Percentiles rank a stretch among this genome's conserved stretches.
Evolutionary conservation across 78 protist species (phyloP).

Genomic region (Speleostelium caveatum): DNA sequence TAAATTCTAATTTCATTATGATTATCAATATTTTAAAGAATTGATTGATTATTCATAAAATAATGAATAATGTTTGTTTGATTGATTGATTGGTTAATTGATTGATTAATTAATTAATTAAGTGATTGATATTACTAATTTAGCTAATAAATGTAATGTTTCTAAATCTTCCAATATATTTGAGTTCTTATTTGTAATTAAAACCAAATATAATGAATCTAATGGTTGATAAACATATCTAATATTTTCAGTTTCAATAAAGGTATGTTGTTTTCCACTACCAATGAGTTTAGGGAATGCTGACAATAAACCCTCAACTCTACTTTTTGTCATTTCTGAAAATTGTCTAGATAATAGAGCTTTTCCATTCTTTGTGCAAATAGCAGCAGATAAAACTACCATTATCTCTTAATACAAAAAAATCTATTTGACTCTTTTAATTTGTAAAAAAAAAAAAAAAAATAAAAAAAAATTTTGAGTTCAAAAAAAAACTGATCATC

Average conservation of each 20-base stretch:
- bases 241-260: constrained; percentile 93
- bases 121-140: too few relatives aligned
- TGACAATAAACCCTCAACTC: constrained; percentile 96
- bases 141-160: constrained; percentile 91
- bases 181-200: constrained; percentile 93
- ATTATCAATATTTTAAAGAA: not conserved
- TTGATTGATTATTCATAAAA: not conserved
- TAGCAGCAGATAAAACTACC: constrained; percentile 83
- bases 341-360: constrained; percentile 95
- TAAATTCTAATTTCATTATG: not conserved
- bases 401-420: too few relatives aligned
- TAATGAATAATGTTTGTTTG: not conserved
- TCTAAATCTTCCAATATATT: constrained; percentile 98
- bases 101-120: too few relatives aligned
- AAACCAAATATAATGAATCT: constrained; percentile 90
- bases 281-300: constrained; percentile 96
- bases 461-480: too few relatives aligned
- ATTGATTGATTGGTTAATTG: not conserved
- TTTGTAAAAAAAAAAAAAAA: too few relatives aligned
- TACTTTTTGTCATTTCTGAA: constrained; percentile 92
- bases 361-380: constrained; percentile 82
- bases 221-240: constrained; percentile 98
- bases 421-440: too few relatives aligned
- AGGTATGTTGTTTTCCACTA: constrained; percentile 95
- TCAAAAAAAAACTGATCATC: too few relatives aligned